Evolutionary conservation across 768 basidiomycete species (phyloP).

Genomic region (Suillus occidentalis): DNA sequence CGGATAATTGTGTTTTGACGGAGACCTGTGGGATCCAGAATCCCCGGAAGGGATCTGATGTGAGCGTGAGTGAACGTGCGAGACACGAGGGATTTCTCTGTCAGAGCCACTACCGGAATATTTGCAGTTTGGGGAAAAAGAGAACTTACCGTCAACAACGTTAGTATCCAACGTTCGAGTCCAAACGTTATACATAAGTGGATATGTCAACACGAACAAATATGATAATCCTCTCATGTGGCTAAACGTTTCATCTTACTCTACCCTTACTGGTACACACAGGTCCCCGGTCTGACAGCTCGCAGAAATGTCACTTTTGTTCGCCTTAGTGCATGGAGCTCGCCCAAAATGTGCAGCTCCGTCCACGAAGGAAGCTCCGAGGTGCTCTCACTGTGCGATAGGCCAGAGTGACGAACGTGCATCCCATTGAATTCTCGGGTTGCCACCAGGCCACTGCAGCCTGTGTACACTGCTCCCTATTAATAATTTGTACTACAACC

Average conservation of each 20-base stretch:
- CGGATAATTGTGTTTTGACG: too few relatives aligned
- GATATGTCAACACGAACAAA: not conserved
- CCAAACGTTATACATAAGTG: too few relatives aligned
- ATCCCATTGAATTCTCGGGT: not conserved
- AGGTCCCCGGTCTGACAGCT: not conserved
- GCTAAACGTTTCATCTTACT: not conserved
- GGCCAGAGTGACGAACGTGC: not conserved
- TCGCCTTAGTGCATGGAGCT: not conserved
- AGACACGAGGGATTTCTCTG: too few relatives aligned
- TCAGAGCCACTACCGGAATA: too few relatives aligned
- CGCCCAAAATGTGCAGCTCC: not conserved
- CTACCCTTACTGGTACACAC: not conserved
- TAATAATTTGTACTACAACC: not conserved
- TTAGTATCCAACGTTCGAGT: too few relatives aligned
- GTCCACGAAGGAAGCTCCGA: not conserved
- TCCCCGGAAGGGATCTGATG: too few relatives aligned
- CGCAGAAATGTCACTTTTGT: not conserved
- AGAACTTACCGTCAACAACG: too few relatives aligned
- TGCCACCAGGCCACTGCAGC: not conserved
- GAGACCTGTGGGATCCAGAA: too few relatives aligned
- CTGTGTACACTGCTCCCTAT: slow-evolving; percentile 1
- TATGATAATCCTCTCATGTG: not conserved
- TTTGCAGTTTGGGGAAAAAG: too few relatives aligned
- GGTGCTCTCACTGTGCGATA: not conserved
- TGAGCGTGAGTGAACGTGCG: too few relatives aligned